Evolutionary conservation across 2,329 filamentous ascomycete species (phyloP).

Genomic region (Alternaria sp.): DNA sequence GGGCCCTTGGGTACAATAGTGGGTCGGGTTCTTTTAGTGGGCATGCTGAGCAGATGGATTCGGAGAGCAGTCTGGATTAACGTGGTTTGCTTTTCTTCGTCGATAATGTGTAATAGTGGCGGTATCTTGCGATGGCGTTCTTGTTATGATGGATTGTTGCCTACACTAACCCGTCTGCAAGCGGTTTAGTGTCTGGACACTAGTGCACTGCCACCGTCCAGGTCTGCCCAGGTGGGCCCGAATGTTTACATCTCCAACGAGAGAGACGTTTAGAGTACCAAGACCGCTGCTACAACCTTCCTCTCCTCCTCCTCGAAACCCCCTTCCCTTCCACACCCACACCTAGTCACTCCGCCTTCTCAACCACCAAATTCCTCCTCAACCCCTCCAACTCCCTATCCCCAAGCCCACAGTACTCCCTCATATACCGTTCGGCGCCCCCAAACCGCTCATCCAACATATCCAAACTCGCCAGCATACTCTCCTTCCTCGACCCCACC

Average conservation of each 20-base stretch:
- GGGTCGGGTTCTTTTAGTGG: not conserved
- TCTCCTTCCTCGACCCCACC: slow-evolving; percentile 53
- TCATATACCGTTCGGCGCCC: slow-evolving; percentile 68
- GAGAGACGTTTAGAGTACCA: no score
- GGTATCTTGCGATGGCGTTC: no score
- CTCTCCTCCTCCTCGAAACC: fast-evolving
- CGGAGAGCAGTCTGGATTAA: no score
- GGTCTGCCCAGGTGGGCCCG: no score
- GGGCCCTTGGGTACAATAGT: not conserved
- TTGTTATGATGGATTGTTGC: no score
- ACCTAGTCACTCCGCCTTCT: not conserved
- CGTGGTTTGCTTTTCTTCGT: no score
- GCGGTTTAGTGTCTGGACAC: no score
- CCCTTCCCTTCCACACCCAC: not conserved
- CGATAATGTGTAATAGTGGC: no score
- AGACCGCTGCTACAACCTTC: not conserved
- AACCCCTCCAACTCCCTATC: slow-evolving; percentile 62
- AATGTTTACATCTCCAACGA: no score
- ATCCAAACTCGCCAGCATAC: slow-evolving; percentile 59
- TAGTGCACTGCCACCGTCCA: no score
- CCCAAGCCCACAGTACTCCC: slow-evolving; percentile 63
- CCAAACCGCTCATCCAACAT: slow-evolving; percentile 68
- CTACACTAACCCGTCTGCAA: no score
- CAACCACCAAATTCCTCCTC: slow-evolving; percentile 31
- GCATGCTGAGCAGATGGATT: not conserved